Base-by-base conservation (phyloP, 768 basidiomycete genomes). In the Tricholoma furcatifolium region DNA sequence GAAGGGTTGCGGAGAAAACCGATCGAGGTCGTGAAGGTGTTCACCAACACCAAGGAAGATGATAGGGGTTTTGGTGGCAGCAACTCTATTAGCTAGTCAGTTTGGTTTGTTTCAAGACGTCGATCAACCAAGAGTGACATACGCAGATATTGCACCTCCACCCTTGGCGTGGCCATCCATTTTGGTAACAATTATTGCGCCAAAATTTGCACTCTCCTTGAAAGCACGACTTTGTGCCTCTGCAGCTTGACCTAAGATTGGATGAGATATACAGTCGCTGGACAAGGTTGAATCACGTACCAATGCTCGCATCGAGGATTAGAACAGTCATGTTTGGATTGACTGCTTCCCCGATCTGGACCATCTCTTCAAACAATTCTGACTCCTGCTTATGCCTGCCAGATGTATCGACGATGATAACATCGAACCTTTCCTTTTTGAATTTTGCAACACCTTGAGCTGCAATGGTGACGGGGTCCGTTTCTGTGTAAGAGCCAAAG, bases 141-240 rank as follows among this genome's bases (percentile, higher is more conserved):
- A 98, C 96, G 96, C 96, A 41, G 97, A 99, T 55, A 99, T 98
- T 27, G 97, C 97, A 20, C 97, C 97, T 68, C 97, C 97, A 51
- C 97, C 97, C 67, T 97, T 98, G 1, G 97, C 97, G 63, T 99
- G 97, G 4, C 97, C 97, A 62, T 99, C 97, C 86, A 99, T 93
- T 73, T 99, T 99, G 10, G 97, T 99, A 14, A 99, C 97, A 54
- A 99, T 97, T 59, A 99, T 99, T 2, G 96, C 97, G 52, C 96
- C 97, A 66, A 99, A 99, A 66, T 97, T 85, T 18, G 94, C 91
- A 55, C 89, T 93, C 57, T 98, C 96, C 71, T 99, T 99, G 80
- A 99, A 99, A 1, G 97, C 97, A 38, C 84, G 83, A 67, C 89
- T 90, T 65, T 99, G 97, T 5, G 91, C 89, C 66, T 99, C 97